These are phyloP conservation scores for Parachaetomium inaequale DNA, from an alignment of 495 filamentous ascomycete species.

Conservation along the genomic window DNA sequence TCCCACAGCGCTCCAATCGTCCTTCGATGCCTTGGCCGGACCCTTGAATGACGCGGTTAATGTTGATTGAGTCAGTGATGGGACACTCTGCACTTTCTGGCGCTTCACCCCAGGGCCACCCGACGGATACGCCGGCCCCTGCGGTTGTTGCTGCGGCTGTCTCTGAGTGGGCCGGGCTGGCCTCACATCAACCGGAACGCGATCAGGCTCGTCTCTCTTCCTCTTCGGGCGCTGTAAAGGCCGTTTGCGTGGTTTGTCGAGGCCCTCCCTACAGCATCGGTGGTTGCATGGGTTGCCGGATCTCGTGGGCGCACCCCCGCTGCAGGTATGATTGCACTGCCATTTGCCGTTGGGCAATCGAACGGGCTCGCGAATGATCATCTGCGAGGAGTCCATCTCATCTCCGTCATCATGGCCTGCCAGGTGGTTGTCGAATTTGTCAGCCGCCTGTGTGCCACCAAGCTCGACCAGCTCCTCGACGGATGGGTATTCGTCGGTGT, in stretches of 20 bases:
- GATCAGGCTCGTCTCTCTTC: conserved; percentile 5
- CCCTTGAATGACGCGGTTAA: background rate
- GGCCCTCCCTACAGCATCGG: conserved; percentile 81
- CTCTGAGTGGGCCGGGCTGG: too few species aligned
- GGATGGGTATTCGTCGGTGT: conserved; percentile 27
- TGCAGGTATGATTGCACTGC: conserved; percentile 77
- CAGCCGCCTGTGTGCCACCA: background rate
- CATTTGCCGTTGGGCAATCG: conserved; percentile 79
- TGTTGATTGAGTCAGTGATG: background rate
- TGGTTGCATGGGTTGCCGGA: conserved; percentile 54
- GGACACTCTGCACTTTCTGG: background rate
- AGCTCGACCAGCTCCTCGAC: conserved; percentile 31
- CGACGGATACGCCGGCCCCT: background rate
- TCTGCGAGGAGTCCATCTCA: conserved; percentile 23
- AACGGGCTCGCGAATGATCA: conserved; percentile 40
- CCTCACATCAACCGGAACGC: background rate
- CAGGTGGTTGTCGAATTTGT: conserved; percentile 39
- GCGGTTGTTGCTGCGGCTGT: background rate
- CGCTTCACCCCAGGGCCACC: background rate
- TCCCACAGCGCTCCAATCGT: background rate
- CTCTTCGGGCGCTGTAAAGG: conserved; percentile 39
- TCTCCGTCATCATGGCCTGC: conserved; percentile 12
- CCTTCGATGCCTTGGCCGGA: background rate
- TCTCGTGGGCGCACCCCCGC: conserved; percentile 65
- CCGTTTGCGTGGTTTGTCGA: conserved; percentile 70